These are phyloP conservation scores for Melaleuca quinquenervia DNA, from an alignment of 345 rosid species.

Conservation along the genomic window DNA sequence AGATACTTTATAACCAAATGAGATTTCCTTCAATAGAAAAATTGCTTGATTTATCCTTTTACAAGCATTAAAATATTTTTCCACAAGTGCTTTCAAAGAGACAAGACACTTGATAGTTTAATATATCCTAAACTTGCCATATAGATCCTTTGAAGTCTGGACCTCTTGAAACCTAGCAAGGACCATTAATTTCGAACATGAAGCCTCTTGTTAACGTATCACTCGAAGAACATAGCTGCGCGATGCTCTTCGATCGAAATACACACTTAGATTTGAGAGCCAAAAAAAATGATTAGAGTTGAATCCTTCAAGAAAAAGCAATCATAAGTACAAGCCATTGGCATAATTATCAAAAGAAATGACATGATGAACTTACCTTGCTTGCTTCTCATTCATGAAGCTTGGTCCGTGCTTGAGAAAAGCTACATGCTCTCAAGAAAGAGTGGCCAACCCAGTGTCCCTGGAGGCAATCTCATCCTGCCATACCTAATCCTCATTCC, in stretches of 20 bases:
- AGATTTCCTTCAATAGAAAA: neutral
- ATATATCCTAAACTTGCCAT: neutral
- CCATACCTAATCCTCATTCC: conserved; percentile 15
- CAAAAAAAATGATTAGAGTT: neutral
- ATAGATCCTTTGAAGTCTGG: neutral
- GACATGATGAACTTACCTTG: conserved; percentile 8
- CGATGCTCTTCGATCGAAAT: neutral
- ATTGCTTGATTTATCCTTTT: neutral
- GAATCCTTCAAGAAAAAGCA: neutral
- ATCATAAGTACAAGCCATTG: neutral
- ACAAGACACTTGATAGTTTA: neutral
- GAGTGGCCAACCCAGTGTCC: conserved; percentile 28
- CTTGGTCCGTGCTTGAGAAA: conserved; percentile 22
- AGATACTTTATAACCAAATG: neutral
- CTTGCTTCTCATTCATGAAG: conserved; percentile 22
- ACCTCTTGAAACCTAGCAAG: neutral
- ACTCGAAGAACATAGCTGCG: neutral
- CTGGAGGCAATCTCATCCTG: conserved; percentile 20
- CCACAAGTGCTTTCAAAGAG: neutral
- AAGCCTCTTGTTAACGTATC: neutral
- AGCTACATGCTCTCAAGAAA: conserved; percentile 24
- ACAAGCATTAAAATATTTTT: neutral
- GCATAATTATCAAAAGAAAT: neutral
- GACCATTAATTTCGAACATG: neutral
- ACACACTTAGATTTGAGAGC: neutral